A percentile compares a stretch with the other conserved stretches of the same genome.
phyloP scores from a whole-genome alignment of 352 stramenopile genomes.

The Phytophthora capsici region DNA sequence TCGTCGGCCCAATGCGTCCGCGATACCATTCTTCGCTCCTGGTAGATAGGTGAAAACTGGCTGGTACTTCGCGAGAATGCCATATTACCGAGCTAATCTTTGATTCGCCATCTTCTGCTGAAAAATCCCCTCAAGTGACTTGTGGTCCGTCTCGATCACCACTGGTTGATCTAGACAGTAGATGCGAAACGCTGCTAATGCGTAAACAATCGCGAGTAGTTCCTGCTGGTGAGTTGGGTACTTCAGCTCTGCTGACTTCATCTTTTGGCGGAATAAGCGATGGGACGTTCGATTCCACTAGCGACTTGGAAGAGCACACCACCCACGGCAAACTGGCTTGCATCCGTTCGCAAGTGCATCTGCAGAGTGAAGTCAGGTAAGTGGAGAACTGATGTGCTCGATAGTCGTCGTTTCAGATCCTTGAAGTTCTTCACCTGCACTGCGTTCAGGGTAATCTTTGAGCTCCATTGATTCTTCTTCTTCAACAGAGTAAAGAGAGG shows the following conservation, averaged over 20 bases:
- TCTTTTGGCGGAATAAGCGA: constrained; percentile 24
- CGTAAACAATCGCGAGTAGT: constrained; percentile 17
- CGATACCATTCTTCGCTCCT: constrained; percentile 23
- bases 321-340: constrained; percentile 12
- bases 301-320: constrained; percentile 16
- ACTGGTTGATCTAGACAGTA: background rate
- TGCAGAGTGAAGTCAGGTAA: constrained; percentile 10
- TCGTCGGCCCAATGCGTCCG: no score
- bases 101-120: constrained; percentile 26
- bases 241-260: constrained; percentile 26
- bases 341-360: constrained; percentile 12
- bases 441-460: constrained; percentile 7
- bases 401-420: constrained; percentile 1
- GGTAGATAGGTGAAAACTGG: constrained; percentile 23
- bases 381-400: constrained; percentile 6
- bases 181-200: background rate
- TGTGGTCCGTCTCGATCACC: constrained; percentile 16
- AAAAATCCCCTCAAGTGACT: constrained; percentile 19
- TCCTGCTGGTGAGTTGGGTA: constrained; percentile 22
- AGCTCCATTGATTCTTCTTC: constrained; percentile 16
- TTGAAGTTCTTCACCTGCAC: constrained; percentile 20
- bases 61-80: constrained; percentile 22
- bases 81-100: constrained; percentile 14
- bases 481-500: constrained; percentile 15
- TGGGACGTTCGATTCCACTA: constrained; percentile 6